Evolutionary conservation across 192 early-diverging fungal genomes (phyloP), one percentile per base, ranked within the genome.

Genomic region (Podila epigama): DNA sequence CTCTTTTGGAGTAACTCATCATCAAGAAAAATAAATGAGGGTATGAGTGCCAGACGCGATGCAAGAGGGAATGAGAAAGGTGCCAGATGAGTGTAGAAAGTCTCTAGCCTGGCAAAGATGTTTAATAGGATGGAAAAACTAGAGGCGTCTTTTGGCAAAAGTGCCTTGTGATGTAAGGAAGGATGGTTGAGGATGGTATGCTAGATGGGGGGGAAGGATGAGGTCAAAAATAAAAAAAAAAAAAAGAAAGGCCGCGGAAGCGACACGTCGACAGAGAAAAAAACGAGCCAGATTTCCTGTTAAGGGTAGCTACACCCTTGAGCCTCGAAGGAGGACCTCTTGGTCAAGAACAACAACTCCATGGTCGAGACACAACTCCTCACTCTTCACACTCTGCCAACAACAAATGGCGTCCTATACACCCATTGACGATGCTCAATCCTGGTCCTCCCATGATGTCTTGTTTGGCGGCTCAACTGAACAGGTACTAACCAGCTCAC

Each of bases 1-100:
- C 89, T 80, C 87, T 88, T 79, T 91, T 89, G 57, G 83, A 82
- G 64, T 82, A 82, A 80, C 79, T 90, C 85, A 90, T 85, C 60
- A 60, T 77, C 66, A 50, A 77, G 50, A 66, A 9, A 22, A 60
- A 61, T 66, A 50, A 53, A n/a, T n/a, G n/a, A n/a, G n/a, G 18
- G 54, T 27, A 27, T 35, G 22, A 4, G 20, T 13, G 41, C 54
- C 22, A 25, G 39, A 34, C 27, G n/a, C 25, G 33, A 18, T 2
- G 40, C n/a, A 27, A 33, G 60, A 33, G 42, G 27, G 25, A 22
- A 40, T 37, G 22, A 33, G 50, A 63, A 20, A 34, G 3, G 50
- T 12, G 22, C 2, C 16, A 41, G 37, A 34, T 13, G 61, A 29
- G 28, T 10, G 25, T 25, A 8, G 58, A 16, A 55, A 2, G 33